phyloP scores from a whole-genome alignment of 495 filamentous ascomycete genomes.

The Neurospora discreta region DNA sequence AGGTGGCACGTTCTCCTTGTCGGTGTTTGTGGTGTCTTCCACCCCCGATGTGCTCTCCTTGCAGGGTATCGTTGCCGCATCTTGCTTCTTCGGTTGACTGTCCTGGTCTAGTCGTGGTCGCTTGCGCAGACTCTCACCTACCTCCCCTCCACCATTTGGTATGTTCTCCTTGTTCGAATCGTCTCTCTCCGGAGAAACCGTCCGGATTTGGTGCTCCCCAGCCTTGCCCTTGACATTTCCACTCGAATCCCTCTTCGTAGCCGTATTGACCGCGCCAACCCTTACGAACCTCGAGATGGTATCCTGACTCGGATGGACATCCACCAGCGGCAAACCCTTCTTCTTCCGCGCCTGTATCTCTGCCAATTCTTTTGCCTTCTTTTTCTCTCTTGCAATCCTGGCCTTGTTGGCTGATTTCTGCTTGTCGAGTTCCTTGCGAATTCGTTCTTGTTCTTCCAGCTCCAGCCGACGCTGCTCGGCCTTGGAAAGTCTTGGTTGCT shows the following conservation, averaged over 20 bases:
- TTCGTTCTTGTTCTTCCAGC: conserved; percentile 33
- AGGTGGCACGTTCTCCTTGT: not conserved
- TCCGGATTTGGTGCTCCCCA: conserved; percentile 4
- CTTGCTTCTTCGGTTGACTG: not conserved
- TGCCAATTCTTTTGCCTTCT: conserved; percentile 28
- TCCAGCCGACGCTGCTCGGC: conserved; percentile 30
- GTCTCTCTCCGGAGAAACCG: not conserved
- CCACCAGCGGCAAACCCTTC: conserved; percentile 29
- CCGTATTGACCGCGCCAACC: conserved; percentile 8
- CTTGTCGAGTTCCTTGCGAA: conserved; percentile 33
- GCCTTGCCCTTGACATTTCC: conserved; percentile 1
- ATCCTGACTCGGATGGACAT: conserved; percentile 31
- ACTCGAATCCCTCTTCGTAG: conserved; percentile 8
- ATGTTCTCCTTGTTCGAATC: not conserved
- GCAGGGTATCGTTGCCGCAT: not conserved
- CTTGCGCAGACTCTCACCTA: not conserved
- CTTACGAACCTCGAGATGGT: conserved; percentile 32
- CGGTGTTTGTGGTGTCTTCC: not conserved
- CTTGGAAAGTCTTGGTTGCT: conserved; percentile 24
- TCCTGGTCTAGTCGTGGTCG: not conserved
- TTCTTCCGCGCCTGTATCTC: conserved; percentile 26
- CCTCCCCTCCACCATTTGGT: not conserved
- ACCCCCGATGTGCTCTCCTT: not conserved
- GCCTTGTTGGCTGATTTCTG: conserved; percentile 28
- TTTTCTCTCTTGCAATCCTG: conserved; percentile 28